These are phyloP conservation scores for Ceratocystis lukuohia DNA, from an alignment of 2,329 filamentous ascomycete genomes.

Conservation along the genomic window DNA sequence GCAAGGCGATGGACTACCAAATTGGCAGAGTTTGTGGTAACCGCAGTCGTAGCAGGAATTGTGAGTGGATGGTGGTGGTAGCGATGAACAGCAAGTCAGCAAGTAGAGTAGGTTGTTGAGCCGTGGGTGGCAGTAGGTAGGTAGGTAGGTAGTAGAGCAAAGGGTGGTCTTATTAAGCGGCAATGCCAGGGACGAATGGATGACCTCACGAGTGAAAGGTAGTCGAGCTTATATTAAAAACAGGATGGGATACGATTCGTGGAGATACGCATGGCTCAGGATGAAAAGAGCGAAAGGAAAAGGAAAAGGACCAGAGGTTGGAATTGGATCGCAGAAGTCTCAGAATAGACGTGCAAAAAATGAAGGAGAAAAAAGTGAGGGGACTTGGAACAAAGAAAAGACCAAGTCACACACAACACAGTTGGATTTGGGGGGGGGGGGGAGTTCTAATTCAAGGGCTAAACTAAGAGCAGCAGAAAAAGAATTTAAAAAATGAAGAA, in stretches of 20 bases:
- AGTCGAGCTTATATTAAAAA: background rate
- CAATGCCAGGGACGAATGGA: background rate
- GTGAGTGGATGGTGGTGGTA: background rate
- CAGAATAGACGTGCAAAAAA: conserved; percentile 6
- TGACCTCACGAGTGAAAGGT: background rate
- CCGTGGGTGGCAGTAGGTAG: background rate
- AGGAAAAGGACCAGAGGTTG: background rate
- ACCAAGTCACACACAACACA: conserved; percentile 8
- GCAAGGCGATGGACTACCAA: background rate
- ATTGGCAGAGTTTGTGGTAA: background rate
- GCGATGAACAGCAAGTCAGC: background rate
- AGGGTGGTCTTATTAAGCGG: background rate
- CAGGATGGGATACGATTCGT: background rate
- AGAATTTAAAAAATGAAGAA: background rate
- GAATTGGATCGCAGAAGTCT: conserved; percentile 4
- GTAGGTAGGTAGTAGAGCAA: background rate
- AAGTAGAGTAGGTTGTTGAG: background rate
- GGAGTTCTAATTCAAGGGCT: background rate
- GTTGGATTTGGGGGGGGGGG: no score
- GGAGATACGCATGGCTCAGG: background rate
- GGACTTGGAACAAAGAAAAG: conserved; percentile 5
- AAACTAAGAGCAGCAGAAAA: background rate
- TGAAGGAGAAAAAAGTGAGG: conserved; percentile 2
- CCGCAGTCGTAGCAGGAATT: background rate
- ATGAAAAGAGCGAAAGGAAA: background rate